Evolutionary conservation across 2,329 filamentous ascomycete species (phyloP).

Genomic region (Rutstroemia sp.): DNA sequence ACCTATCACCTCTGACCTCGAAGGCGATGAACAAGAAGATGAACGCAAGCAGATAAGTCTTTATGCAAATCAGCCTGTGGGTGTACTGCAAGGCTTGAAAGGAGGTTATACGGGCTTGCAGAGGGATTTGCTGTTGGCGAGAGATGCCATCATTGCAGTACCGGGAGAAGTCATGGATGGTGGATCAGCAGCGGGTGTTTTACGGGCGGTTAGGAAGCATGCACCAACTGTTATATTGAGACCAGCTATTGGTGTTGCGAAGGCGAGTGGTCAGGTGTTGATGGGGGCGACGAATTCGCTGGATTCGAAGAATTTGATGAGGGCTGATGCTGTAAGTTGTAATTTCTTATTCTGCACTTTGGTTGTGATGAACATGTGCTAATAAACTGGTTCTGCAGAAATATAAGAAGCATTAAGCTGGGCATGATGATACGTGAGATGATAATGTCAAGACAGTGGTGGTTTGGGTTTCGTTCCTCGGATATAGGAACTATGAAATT

Average conservation of each 20-base stretch:
- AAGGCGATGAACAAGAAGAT: slow-evolving; percentile 58
- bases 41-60: slow-evolving; percentile 75
- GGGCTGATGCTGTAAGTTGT: slow-evolving; percentile 78
- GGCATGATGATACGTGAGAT: no score
- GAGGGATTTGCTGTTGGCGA: slow-evolving; percentile 76
- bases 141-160: slow-evolving; percentile 90
- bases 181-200: slow-evolving; percentile 70
- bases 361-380: no score
- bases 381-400: no score
- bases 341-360: no score
- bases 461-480: no score
- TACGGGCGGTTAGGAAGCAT: slow-evolving; percentile 67
- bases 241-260: slow-evolving; percentile 83
- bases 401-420: no score
- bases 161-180: slow-evolving; percentile 88
- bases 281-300: slow-evolving; percentile 88
- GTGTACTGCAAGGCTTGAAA: slow-evolving; percentile 76
- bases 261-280: slow-evolving; percentile 80
- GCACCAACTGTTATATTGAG: slow-evolving; percentile 91
- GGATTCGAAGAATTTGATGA: slow-evolving; percentile 72
- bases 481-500: no score
- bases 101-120: slow-evolving; percentile 78
- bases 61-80: slow-evolving; percentile 90
- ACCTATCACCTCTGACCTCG: slow-evolving; percentile 30
- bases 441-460: no score